These are phyloP conservation scores for Erodium trifolium DNA, from an alignment of 441 rosid genomes.

Conservation along the genomic window DNA sequence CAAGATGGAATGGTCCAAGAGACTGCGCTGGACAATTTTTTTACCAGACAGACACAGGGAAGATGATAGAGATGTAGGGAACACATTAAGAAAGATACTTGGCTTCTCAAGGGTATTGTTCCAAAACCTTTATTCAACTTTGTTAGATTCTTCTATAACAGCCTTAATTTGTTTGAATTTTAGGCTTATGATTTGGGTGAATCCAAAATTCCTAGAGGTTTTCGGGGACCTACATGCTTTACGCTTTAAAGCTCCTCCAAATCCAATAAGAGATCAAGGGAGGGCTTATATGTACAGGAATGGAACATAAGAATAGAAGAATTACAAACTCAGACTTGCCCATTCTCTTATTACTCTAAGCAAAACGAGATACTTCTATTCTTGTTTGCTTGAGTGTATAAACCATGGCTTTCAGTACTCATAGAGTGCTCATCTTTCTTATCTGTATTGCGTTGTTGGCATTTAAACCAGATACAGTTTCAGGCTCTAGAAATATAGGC, in stretches of 20 bases:
- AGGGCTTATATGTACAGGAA: slow-evolving; percentile 51
- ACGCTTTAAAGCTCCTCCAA: slow-evolving; percentile 55
- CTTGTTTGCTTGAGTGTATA: slow-evolving; percentile 32
- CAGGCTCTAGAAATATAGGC: slow-evolving; percentile 33
- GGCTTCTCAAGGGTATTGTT: slow-evolving; percentile 59
- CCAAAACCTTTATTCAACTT: slow-evolving; percentile 45
- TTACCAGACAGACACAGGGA: slow-evolving; percentile 30
- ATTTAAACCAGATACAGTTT: slow-evolving; percentile 31
- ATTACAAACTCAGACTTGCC: slow-evolving; percentile 30
- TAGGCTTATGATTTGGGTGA: slow-evolving; percentile 55
- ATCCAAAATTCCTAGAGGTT: slow-evolving; percentile 22
- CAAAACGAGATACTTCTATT: slow-evolving; percentile 32
- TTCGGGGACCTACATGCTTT: slow-evolving; percentile 55
- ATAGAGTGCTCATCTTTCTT: slow-evolving; percentile 40
- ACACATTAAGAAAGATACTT: slow-evolving; percentile 51
- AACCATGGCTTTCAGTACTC: slow-evolving; percentile 41
- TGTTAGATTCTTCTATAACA: slow-evolving; percentile 69
- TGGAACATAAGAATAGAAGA: slow-evolving; percentile 34
- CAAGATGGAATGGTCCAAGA: slow-evolving; percentile 25
- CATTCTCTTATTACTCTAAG: slow-evolving; percentile 27
- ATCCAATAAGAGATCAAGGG: slow-evolving; percentile 51
- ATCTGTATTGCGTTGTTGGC: slow-evolving; percentile 48
- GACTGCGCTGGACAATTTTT: slow-evolving; percentile 19
- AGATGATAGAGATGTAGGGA: slow-evolving; percentile 36
- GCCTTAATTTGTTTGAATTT: slow-evolving; percentile 54